Percentiles rank a stretch among this genome's conserved stretches.
Evolutionary conservation across 257 asterid genomes (phyloP).

Genomic region (Ajuga chamaepitys): DNA sequence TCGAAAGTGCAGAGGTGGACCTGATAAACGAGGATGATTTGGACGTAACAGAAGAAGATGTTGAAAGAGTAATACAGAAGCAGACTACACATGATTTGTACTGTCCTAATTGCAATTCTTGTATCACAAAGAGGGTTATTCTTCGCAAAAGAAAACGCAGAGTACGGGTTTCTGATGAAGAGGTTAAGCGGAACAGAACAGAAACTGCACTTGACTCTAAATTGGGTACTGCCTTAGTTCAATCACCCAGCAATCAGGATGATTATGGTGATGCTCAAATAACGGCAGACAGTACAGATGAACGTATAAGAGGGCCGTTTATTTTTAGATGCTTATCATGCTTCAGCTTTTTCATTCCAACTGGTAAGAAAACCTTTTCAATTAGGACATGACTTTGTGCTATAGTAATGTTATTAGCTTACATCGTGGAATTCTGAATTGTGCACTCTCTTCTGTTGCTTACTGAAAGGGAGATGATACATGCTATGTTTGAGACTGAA

Average conservation of each 20-base stretch:
- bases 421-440: too few relatives aligned
- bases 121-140: slow-evolving; percentile 81
- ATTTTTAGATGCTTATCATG: slow-evolving; percentile 89
- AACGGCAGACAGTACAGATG: slow-evolving; percentile 23
- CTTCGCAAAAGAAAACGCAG: slow-evolving; percentile 76
- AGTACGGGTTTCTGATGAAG: slow-evolving; percentile 34
- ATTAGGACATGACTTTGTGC: neutral
- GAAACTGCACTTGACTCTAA: slow-evolving; percentile 16
- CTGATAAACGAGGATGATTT: slow-evolving; percentile 32
- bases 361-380: slow-evolving; percentile 39
- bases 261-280: slow-evolving; percentile 21
- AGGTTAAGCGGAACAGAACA: slow-evolving; percentile 40
- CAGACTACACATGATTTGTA: slow-evolving; percentile 77
- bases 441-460: too few relatives aligned
- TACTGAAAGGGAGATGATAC: too few relatives aligned
- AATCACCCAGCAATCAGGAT: slow-evolving; percentile 17
- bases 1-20: slow-evolving; percentile 46
- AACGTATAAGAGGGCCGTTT: slow-evolving; percentile 40
- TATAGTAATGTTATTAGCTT: neutral
- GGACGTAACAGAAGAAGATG: slow-evolving; percentile 42
- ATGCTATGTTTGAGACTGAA: too few relatives aligned
- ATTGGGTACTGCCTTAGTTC: slow-evolving; percentile 10
- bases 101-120: slow-evolving; percentile 92
- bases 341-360: slow-evolving; percentile 79
- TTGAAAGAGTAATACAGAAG: slow-evolving; percentile 54